Evolutionary conservation across 2,329 filamentous ascomycete species (phyloP).

Genomic region (Massarina eburnea): DNA sequence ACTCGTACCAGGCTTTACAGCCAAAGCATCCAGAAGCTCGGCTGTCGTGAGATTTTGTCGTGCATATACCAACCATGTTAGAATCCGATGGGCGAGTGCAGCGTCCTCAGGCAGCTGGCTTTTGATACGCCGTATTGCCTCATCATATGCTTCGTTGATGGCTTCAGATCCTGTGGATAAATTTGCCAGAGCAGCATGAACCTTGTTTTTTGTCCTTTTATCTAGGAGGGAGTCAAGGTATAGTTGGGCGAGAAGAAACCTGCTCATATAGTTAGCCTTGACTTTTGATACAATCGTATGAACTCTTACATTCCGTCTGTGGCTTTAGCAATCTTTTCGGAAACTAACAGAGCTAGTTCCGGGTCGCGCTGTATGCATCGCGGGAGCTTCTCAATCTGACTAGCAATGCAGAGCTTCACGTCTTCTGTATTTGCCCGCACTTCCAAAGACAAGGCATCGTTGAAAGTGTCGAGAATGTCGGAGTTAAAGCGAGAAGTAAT

Average conservation of each 20-base stretch:
- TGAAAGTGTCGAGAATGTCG: conserved; percentile 12
- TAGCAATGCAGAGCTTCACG: conserved; percentile 12
- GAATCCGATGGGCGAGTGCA: conserved; percentile 40
- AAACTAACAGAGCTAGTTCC: conserved; percentile 6
- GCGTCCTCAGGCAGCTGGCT: conserved; percentile 34
- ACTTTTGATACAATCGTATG: conserved; percentile 1
- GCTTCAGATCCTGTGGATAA: conserved; percentile 34
- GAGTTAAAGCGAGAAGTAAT: conserved; percentile 17
- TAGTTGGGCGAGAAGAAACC: conserved; percentile 43
- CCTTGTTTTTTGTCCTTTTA: conserved; percentile 34
- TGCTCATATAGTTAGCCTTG: conserved; percentile 1
- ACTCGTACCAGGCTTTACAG: conserved; percentile 6
- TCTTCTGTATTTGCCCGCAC: conserved; percentile 14
- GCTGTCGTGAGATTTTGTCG: conserved; percentile 12
- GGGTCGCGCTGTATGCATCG: conserved; percentile 12
- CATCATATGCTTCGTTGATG: conserved; percentile 46
- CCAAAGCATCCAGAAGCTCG: conserved; percentile 17
- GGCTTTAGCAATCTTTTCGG: conserved; percentile 9
- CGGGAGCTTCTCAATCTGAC: conserved; percentile 13
- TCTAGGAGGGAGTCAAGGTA: conserved; percentile 38
- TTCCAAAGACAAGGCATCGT: conserved; percentile 9
- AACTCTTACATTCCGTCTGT: conserved; percentile 19
- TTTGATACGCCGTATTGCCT: conserved; percentile 49
- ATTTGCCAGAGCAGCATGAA: conserved; percentile 35
- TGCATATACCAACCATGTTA: conserved; percentile 20